Evolutionary conservation across 257 asterid genomes (phyloP), one percentile per base, ranked within the genome.

Genomic region (Penstemon eatonii): DNA sequence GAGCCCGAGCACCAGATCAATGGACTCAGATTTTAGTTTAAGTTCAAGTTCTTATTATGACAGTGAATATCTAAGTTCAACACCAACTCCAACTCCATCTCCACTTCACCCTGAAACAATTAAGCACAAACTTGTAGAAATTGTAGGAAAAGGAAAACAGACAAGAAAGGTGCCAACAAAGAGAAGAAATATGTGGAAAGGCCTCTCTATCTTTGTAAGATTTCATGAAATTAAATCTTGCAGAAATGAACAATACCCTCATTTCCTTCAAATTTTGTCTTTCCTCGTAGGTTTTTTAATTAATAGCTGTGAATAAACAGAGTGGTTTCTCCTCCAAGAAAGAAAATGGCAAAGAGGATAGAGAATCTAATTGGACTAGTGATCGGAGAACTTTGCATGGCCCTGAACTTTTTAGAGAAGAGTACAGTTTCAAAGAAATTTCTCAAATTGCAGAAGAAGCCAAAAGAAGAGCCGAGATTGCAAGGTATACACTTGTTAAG

Each of bases 191-290:
- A 4, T 52, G 25, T 66, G 71, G 71, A 52, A 56, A 66, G 61
- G 46, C 43, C 43, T 66, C 42, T 55, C 42, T 33, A 38, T 66
- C 36, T 66, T 66, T 66, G 71, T 66, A 53, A 53, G 60, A 1
- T 39, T 64, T 8, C 10, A 39, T 42, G 25, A 38, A 33, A 11
- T 13, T 12, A 18, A 33, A 6, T 3, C 18, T 11, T 13, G 36
- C 38, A 4, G 33, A 25, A 25, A 25, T 25, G 33, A 25, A 25
- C 33, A 25, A 25, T 25, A 25, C n/a, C 33, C 33, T 25, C 33
- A 25, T 25, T 25, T 25, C 2, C 33, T 25, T 25, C 33, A 25
- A 25, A 25, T 25, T 0, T 25, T 25, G 33, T 25, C 33, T 25
- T 25, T 25, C 2, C 33, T 0, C 0, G 33, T 25, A 25, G n/a